Evolutionary conservation across 2,329 filamentous ascomycete genomes (phyloP).

Genomic region (Fusarium longipes): DNA sequence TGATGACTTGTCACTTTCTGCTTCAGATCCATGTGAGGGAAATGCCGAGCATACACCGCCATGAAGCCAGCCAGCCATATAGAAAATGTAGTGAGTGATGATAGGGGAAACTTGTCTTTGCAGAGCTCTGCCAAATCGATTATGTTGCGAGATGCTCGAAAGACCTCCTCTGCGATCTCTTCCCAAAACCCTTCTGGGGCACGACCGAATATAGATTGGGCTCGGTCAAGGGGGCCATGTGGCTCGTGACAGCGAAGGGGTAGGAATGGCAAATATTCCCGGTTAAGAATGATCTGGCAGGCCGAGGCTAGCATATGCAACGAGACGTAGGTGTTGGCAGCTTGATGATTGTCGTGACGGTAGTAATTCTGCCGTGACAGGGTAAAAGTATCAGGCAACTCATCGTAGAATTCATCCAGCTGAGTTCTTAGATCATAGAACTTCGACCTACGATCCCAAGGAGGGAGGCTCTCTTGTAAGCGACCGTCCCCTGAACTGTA

Average conservation of each 20-base stretch:
- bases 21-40: conserved; percentile 74
- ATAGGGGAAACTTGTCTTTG: conserved; percentile 72
- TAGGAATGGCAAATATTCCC: conserved; percentile 11
- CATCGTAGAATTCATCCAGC: conserved; percentile 54
- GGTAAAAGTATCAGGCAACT: conserved; percentile 66
- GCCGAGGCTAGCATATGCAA: conserved; percentile 8
- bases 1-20: conserved; percentile 24
- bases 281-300: conserved; percentile 10
- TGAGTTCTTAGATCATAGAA: conserved; percentile 65
- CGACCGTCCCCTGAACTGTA: conserved; percentile 66
- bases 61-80: conserved; percentile 75
- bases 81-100: conserved; percentile 74
- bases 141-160: conserved; percentile 69
- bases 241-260: not conserved
- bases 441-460: conserved; percentile 67
- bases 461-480: conserved; percentile 62
- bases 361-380: conserved; percentile 57
- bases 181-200: conserved; percentile 2
- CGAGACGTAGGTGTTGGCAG: conserved; percentile 3
- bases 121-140: conserved; percentile 73
- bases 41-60: conserved; percentile 73
- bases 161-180: not conserved
- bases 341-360: conserved; percentile 59
- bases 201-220: not conserved
- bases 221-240: not conserved